These are phyloP conservation scores for Apiospora marii DNA, from an alignment of 2,329 filamentous ascomycete species.

Conservation along the genomic window DNA sequence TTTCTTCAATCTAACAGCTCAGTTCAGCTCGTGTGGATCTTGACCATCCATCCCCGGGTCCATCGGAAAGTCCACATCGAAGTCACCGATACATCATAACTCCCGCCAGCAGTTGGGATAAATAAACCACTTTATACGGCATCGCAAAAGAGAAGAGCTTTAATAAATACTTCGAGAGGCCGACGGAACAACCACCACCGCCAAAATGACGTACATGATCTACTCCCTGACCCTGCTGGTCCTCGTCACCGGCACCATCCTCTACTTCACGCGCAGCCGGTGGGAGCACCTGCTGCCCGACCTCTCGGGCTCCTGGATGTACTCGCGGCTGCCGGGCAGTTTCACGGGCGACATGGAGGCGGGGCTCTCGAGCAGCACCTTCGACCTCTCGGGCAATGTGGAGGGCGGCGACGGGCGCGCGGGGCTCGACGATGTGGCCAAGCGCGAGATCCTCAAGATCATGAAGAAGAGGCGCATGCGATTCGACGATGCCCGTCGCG, in stretches of 20 bases:
- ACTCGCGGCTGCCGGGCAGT: slow-evolving; percentile 77
- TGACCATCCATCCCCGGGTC: slow-evolving; percentile 5
- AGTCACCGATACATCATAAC: not conserved
- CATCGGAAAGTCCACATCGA: slow-evolving; percentile 10
- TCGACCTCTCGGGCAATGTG: slow-evolving; percentile 84
- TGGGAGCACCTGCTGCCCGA: slow-evolving; percentile 79
- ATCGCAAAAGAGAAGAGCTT: not conserved
- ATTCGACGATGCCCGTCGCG: slow-evolving; percentile 90
- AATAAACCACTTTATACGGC: not conserved
- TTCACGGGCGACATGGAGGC: slow-evolving; percentile 89
- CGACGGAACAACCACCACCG: not conserved
- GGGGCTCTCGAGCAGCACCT: slow-evolving; percentile 82
- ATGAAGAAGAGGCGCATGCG: slow-evolving; percentile 86
- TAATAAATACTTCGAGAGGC: not conserved
- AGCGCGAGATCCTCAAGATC: slow-evolving; percentile 83
- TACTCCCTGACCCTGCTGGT: slow-evolving; percentile 78
- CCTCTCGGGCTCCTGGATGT: slow-evolving; percentile 67
- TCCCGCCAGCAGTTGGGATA: not conserved
- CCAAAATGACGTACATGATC: slow-evolving; percentile 78
- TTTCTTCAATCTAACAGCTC: slow-evolving; percentile 5
- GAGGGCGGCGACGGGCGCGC: slow-evolving; percentile 78
- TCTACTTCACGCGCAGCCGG: slow-evolving; percentile 80
- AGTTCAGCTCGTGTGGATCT: slow-evolving; percentile 2
- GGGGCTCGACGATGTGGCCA: slow-evolving; percentile 82
- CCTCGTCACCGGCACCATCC: slow-evolving; percentile 74